phyloP scores from a whole-genome alignment of 176 grass and related monocot genomes.

The Juncus effusus region DNA sequence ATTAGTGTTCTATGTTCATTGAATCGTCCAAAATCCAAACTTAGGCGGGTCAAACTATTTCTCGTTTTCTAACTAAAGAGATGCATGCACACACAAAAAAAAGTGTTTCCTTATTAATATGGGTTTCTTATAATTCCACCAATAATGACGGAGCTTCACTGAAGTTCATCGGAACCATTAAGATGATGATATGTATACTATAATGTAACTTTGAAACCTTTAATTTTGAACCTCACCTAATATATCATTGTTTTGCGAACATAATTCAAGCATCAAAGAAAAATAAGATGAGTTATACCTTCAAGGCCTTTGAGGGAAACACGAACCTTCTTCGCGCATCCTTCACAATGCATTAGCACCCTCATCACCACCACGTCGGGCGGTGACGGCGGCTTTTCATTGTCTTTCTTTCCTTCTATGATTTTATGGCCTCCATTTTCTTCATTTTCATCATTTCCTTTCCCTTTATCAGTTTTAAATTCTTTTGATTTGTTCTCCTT shows the following conservation, averaged over 20 bases:
- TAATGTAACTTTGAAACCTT: background rate
- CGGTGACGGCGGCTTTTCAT: background rate
- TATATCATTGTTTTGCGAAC: background rate
- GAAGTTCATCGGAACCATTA: background rate
- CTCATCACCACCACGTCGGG: conserved; percentile 37
- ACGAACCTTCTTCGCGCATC: conserved; percentile 54
- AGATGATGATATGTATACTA: conserved; percentile 1
- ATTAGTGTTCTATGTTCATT: background rate
- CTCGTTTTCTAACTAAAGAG: too few relatives aligned
- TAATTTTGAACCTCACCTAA: background rate
- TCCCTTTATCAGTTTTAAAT: too few relatives aligned
- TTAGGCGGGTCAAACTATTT: background rate
- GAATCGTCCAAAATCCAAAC: background rate
- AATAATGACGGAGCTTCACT: too few relatives aligned
- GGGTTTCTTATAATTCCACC: too few relatives aligned
- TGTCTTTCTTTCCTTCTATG: conserved; percentile 10
- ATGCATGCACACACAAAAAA: background rate
- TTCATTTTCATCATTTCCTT: too few relatives aligned
- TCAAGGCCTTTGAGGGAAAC: conserved; percentile 36
- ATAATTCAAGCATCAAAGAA: background rate
- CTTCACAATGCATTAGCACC: conserved; percentile 54
- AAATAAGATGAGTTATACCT: conserved; percentile 28
- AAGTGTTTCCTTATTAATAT: too few relatives aligned
- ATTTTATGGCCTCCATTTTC: too few relatives aligned
- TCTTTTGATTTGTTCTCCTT: background rate